phyloP scores from a whole-genome alignment of 495 filamentous ascomycete species.

The Alectoria sarmentosa region DNA sequence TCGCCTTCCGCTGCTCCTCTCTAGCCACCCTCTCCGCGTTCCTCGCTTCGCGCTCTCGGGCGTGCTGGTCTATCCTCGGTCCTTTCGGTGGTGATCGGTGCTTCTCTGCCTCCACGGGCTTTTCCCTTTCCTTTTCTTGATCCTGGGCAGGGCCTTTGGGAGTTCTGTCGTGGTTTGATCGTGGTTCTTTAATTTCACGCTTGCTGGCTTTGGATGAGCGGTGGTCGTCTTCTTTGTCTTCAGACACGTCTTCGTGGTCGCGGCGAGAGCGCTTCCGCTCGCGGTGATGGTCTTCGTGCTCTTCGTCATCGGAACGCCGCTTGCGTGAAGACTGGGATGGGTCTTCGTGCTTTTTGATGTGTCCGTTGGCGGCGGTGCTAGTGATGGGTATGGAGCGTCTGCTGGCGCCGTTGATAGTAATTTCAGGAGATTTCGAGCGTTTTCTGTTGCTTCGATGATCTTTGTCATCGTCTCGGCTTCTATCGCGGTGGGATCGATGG shows the following conservation, averaged over 20 bases:
- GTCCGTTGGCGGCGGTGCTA: conserved; percentile 3
- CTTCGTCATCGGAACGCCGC: conserved; percentile 32
- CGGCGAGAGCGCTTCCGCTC: conserved; percentile 49
- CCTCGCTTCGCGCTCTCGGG: conserved; percentile 66
- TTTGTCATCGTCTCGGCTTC: conserved; percentile 40
- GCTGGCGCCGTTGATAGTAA: conserved; percentile 21
- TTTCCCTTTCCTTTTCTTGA: neutral
- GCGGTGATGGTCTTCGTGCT: conserved; percentile 40
- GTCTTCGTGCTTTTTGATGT: conserved; percentile 16
- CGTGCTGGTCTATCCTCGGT: conserved; percentile 58
- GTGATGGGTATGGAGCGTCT: conserved; percentile 8
- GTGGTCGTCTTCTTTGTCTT: conserved; percentile 28
- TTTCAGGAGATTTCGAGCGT: conserved; percentile 21
- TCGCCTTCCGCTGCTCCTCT: conserved; percentile 66
- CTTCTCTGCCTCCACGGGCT: conserved; percentile 18
- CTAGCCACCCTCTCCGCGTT: conserved; percentile 70
- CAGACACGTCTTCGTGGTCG: conserved; percentile 35
- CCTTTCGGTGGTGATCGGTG: conserved; percentile 26
- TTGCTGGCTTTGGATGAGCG: conserved; percentile 40
- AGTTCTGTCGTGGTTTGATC: conserved; percentile 23
- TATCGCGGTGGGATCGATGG: conserved; percentile 44
- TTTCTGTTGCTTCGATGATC: conserved; percentile 29
- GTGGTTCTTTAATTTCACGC: conserved; percentile 24
- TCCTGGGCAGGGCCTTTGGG: conserved; percentile 15
- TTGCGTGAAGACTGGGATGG: conserved; percentile 20